phyloP scores from a whole-genome alignment of 1,284 basidiomycete species.

The Pseudozyma sp. region DNA sequence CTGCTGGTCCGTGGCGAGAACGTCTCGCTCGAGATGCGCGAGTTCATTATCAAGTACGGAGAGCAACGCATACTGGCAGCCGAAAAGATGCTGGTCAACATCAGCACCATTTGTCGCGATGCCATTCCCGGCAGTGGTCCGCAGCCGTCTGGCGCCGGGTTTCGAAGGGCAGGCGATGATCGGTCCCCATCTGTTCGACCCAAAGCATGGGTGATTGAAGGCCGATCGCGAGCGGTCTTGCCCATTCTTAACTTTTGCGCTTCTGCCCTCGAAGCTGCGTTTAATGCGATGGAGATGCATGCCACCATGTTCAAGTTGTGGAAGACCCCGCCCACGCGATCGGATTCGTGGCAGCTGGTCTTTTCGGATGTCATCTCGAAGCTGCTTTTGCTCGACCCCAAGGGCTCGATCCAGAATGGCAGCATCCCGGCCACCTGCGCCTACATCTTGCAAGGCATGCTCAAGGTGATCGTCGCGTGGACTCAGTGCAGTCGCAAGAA shows the following conservation, averaged over 20 bases:
- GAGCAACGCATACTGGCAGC: slow-evolving; percentile 34
- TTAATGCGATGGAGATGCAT: slow-evolving; percentile 48
- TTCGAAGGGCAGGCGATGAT: neutral
- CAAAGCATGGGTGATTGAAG: slow-evolving; percentile 23
- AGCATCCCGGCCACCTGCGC: slow-evolving; percentile 48
- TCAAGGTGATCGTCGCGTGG: slow-evolving; percentile 40
- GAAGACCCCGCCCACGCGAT: slow-evolving; percentile 38
- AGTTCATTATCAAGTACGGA: slow-evolving; percentile 27
- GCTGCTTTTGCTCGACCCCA: slow-evolving; percentile 28
- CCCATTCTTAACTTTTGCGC: slow-evolving; percentile 35
- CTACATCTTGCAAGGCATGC: slow-evolving; percentile 39
- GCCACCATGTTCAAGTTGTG: slow-evolving; percentile 45
- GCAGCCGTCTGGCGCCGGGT: neutral
- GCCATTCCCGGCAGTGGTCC: slow-evolving; percentile 9
- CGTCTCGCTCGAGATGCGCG: slow-evolving; percentile 22
- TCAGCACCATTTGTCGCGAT: slow-evolving; percentile 22
- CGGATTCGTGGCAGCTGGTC: slow-evolving; percentile 39
- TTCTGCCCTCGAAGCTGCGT: slow-evolving; percentile 41
- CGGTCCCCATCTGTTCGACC: neutral
- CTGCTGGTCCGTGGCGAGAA: slow-evolving; percentile 32
- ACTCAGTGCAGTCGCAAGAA: slow-evolving; percentile 36
- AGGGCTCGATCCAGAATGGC: slow-evolving; percentile 32
- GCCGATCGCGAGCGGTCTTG: slow-evolving; percentile 30
- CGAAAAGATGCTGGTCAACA: slow-evolving; percentile 35
- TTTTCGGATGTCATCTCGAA: slow-evolving; percentile 27